Evolutionary conservation across 352 stramenopile species (phyloP).

Genomic region (Discostella stelligera): DNA sequence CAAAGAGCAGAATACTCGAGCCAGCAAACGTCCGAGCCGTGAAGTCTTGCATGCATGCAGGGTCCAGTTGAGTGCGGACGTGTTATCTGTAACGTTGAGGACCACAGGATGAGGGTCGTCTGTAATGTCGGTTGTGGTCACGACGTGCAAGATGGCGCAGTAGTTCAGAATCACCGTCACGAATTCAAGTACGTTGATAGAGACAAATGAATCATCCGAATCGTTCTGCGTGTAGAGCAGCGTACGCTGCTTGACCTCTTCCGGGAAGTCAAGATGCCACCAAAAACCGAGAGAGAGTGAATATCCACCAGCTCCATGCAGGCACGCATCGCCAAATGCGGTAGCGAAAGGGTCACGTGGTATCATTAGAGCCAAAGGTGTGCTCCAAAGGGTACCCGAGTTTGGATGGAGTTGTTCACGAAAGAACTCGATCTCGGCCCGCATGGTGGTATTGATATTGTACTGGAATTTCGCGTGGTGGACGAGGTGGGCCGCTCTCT

Average conservation of each 20-base stretch:
- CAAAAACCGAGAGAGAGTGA: conserved; percentile 3
- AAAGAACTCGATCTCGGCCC: conserved; percentile 27
- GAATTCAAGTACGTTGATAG: conserved; percentile 46
- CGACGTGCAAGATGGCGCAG: neutral
- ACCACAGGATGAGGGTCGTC: conserved; percentile 4
- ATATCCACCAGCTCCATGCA: conserved; percentile 7
- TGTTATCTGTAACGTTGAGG: conserved; percentile 18
- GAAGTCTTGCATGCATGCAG: conserved; percentile 21
- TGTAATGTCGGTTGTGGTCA: neutral
- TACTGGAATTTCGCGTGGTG: conserved; percentile 17
- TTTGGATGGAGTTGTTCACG: conserved; percentile 2
- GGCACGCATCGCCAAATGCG: conserved; percentile 15
- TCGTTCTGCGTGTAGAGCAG: conserved; percentile 6
- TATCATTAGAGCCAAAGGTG: conserved; percentile 21
- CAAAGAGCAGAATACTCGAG: conserved; percentile 20
- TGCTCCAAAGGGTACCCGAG: conserved; percentile 8
- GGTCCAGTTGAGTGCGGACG: conserved; percentile 14
- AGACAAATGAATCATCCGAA: neutral
- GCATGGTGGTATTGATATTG: conserved; percentile 15
- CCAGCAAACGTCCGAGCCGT: conserved; percentile 9
- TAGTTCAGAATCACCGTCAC: conserved; percentile 35
- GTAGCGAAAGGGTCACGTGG: neutral
- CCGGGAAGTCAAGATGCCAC: neutral
- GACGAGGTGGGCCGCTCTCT: neutral
- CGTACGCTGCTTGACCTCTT: conserved; percentile 9